Conservation (phyloP, 306 rosid genomes). For the Albizia julibrissin region DNA sequence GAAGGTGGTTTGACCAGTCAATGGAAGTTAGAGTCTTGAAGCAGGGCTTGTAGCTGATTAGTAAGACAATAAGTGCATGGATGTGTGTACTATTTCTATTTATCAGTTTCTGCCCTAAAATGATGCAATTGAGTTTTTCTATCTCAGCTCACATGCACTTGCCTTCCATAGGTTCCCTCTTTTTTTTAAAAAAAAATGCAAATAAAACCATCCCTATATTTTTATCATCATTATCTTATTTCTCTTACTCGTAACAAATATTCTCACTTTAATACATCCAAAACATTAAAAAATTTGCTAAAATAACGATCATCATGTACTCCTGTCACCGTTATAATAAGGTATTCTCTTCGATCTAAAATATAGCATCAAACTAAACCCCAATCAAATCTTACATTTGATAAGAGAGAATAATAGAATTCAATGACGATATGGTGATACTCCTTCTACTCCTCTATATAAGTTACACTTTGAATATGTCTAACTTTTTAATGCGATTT, state of each 20-base stretch:
- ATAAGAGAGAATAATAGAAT: too few species aligned
- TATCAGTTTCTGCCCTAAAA: background rate
- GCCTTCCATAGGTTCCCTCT: background rate
- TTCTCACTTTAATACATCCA: background rate
- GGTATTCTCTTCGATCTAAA: too few species aligned
- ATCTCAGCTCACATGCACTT: background rate
- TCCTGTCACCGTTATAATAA: too few species aligned
- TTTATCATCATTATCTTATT: background rate
- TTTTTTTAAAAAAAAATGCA: background rate
- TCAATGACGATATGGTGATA: too few species aligned
- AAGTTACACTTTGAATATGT: too few species aligned
- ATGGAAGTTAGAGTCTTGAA: background rate
- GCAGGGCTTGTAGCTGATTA: background rate
- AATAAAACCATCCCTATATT: background rate
- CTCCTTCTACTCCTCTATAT: too few species aligned
- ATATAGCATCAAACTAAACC: too few species aligned
- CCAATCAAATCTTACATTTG: too few species aligned
- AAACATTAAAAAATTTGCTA: background rate
- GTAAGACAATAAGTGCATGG: background rate
- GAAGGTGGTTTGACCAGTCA: slow-evolving; percentile 2
- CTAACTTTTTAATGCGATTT: too few species aligned
- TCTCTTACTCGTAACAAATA: background rate
- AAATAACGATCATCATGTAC: too few species aligned
- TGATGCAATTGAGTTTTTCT: background rate
- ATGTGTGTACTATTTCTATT: background rate